Evolutionary conservation across 371 early-diverging fungal genomes (phyloP).

Genomic region (Syncephalis plumigaleata): DNA sequence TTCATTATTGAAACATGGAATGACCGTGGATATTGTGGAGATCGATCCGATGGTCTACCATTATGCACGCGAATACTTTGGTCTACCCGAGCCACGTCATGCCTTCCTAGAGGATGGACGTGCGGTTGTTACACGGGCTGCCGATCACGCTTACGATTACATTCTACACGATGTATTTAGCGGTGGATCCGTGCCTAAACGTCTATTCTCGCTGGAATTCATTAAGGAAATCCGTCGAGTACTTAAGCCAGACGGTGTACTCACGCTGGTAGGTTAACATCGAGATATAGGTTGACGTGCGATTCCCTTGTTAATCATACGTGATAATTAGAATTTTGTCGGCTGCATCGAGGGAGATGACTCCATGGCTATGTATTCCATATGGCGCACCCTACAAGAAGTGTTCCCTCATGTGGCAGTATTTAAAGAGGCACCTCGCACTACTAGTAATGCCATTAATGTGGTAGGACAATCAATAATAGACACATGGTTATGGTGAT

Average conservation of each 20-base stretch:
- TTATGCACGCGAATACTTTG: slow-evolving; percentile 45
- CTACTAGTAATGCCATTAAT: slow-evolving; percentile 5
- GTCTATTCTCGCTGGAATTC: slow-evolving; percentile 48
- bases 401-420: slow-evolving; percentile 32
- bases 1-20: slow-evolving; percentile 30
- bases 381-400: slow-evolving; percentile 25
- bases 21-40: slow-evolving; percentile 55
- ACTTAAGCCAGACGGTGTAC: slow-evolving; percentile 49
- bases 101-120: slow-evolving; percentile 51
- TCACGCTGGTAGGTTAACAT: slow-evolving; percentile 45
- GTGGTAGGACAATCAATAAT: slow-evolving; percentile 17
- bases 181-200: slow-evolving; percentile 50
- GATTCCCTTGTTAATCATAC: not conserved
- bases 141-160: slow-evolving; percentile 38
- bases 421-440: slow-evolving; percentile 24
- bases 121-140: slow-evolving; percentile 27
- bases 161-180: slow-evolving; percentile 80
- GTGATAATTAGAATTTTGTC: slow-evolving; percentile 28
- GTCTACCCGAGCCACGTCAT: slow-evolving; percentile 24
- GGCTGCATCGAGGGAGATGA: slow-evolving; percentile 22
- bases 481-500: not conserved
- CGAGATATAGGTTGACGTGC: not conserved
- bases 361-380: slow-evolving; percentile 20
- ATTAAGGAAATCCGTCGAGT: slow-evolving; percentile 31
- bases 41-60: slow-evolving; percentile 47